Percentiles rank a stretch among this genome's conserved stretches.
Evolutionary conservation across 2,329 filamentous ascomycete genomes (phyloP).

Genomic region (Aspergillus sp.): DNA sequence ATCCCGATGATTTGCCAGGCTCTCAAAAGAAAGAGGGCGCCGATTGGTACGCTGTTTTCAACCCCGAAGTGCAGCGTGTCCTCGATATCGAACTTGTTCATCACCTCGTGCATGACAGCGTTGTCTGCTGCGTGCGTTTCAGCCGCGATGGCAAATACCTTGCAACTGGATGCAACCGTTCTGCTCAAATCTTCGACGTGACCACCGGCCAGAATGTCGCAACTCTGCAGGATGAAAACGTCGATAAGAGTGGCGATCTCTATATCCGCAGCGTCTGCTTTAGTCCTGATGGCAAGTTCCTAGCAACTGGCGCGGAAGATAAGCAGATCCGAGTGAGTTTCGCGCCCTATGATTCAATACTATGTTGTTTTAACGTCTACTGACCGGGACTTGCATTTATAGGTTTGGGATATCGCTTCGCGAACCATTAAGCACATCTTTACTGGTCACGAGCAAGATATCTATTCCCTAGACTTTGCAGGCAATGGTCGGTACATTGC

Average conservation of each 20-base stretch:
- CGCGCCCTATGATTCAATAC: background rate
- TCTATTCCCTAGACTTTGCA: constrained; percentile 94
- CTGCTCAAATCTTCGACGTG: constrained; percentile 99
- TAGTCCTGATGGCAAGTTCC: constrained; percentile 89
- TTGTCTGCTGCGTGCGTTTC: constrained; percentile 97
- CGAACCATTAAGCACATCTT: constrained; percentile 89
- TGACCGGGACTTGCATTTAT: constrained; percentile 1
- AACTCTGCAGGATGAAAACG: constrained; percentile 82
- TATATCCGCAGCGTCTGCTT: constrained; percentile 99
- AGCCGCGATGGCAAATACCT: constrained; percentile 94
- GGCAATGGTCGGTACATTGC: constrained; percentile 92
- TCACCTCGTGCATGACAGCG: constrained; percentile 88
- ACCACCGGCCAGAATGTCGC: constrained; percentile 82
- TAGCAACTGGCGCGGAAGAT: constrained; percentile 95
- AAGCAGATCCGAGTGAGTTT: constrained; percentile 84
- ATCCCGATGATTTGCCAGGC: constrained; percentile 78
- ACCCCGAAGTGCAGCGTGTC: constrained; percentile 82
- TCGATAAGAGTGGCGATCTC: constrained; percentile 84
- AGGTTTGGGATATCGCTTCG: constrained; percentile 92
- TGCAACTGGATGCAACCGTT: constrained; percentile 94
- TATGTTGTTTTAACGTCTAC: background rate
- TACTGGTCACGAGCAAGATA: constrained; percentile 96
- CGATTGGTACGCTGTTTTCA: constrained; percentile 98
- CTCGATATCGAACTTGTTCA: constrained; percentile 94
- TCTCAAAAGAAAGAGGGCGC: constrained; percentile 84